Evolutionary conservation across 441 rosid genomes (phyloP).

Genomic region (Arabidopsis lyrata): DNA sequence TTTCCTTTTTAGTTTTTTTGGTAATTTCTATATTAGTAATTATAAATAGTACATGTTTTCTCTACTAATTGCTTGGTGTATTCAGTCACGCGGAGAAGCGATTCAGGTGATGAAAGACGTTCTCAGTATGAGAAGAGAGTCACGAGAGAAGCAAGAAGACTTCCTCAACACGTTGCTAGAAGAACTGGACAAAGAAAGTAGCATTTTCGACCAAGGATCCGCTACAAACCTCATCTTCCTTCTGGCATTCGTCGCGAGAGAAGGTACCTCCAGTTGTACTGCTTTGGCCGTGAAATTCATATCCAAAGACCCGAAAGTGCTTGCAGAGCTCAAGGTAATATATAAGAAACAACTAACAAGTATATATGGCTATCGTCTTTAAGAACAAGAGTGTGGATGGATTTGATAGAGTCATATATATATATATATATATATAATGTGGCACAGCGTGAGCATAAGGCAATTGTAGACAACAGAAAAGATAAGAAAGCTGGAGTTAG

Average conservation of each 20-base stretch:
- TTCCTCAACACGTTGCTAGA: slow-evolving; percentile 14
- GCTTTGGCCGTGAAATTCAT: slow-evolving; percentile 16
- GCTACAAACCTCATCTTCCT: neutral
- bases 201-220: neutral
- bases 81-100: slow-evolving; percentile 7
- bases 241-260: neutral
- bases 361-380: neutral
- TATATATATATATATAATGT: neutral
- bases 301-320: neutral
- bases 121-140: slow-evolving; percentile 7
- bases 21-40: neutral
- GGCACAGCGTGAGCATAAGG: slow-evolving; percentile 53
- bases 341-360: no score
- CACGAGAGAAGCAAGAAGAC: slow-evolving; percentile 17
- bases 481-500: slow-evolving; percentile 7
- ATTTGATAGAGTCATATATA: neutral
- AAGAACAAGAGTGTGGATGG: neutral
- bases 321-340: slow-evolving; percentile 22
- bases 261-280: neutral
- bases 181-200: slow-evolving; percentile 23
- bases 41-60: neutral
- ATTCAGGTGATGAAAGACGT: slow-evolving; percentile 9
- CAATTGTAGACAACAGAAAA: slow-evolving; percentile 35
- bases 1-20: neutral
- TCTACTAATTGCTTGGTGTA: neutral